Evolutionary conservation across 2,329 filamentous ascomycete genomes (phyloP), one percentile per base, ranked within the genome.

Genomic region (Aspergillus quadrilineatus): DNA sequence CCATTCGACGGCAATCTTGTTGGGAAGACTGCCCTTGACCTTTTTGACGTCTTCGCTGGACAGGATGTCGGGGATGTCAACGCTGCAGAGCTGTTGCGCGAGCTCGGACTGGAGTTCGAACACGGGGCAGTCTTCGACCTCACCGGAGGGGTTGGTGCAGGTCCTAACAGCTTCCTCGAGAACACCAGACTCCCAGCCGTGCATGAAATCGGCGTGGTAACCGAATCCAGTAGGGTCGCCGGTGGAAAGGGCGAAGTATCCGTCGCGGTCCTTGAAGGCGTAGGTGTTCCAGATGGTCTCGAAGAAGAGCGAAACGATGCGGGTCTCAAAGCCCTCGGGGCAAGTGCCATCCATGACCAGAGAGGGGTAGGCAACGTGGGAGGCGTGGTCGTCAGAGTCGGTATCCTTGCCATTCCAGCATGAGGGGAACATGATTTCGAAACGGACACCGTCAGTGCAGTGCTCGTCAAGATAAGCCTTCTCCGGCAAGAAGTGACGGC

Each of bases 391-490:
- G 0, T 62, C 17, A 2, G 79, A 77, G 63, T 83, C 81, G 9
- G 77, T 62, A 60, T 87, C 80, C 65, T 85, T 81, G 50, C 90
- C 89, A 66, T 94, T 89, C 88, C 91, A 95, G 82, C 91, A 96
- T 1, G 88, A 91, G 0, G 90, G 90, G 76, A 96, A 96, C 83
- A 90, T 90, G 57, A 95, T 75, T 74, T 96, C 92, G 44, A 93
- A 79, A 46, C 92, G 88, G 45, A 96, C 69, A 57, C 93, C 93
- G 67, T 95, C 82, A n/a, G 77, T 75, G 76, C 93, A 97, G 75
- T 93, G 86, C 53, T 81, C 81, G 68, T 97, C 92, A 36, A 96
- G 80, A 69, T 85, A 95, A 0, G 76, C 75, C 80, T 96, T 95
- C 66, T 88, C 83, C 0, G 93, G 92, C 65, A 97, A 67, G 70